Conservation (phyloP, 2,329 filamentous ascomycete genomes). For the Pseudogymnoascus destructans region DNA sequence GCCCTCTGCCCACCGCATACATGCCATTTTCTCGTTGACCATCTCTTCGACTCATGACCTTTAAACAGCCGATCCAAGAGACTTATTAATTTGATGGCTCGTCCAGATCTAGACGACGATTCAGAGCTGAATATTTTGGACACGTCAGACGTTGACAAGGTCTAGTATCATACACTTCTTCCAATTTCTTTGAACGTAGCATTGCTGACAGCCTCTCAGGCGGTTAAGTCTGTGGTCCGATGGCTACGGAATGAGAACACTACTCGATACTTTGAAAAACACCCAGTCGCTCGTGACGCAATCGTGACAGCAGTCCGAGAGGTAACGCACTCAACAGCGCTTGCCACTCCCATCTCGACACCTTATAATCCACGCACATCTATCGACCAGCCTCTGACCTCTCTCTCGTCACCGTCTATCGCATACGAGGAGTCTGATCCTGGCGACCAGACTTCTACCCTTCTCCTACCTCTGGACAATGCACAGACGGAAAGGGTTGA, state of each 20-base stretch:
- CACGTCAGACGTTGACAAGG: slow-evolving; percentile 11
- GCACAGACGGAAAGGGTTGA: neutral
- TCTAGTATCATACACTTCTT: slow-evolving; percentile 8
- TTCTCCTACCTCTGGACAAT: neutral
- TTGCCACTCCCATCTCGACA: slow-evolving; percentile 12
- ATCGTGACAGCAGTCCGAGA: slow-evolving; percentile 12
- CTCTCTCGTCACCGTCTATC: neutral
- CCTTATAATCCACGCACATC: slow-evolving; percentile 11
- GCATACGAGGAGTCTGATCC: neutral
- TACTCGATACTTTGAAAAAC: slow-evolving; percentile 13
- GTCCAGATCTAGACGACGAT: neutral
- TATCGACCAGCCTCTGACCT: slow-evolving; percentile 10
- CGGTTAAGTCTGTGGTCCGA: slow-evolving; percentile 9
- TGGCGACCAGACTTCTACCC: neutral
- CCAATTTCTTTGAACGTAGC: slow-evolving; percentile 5
- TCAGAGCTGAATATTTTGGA: slow-evolving; percentile 11
- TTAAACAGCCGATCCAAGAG: neutral
- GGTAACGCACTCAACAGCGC: slow-evolving; percentile 12
- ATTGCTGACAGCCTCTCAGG: slow-evolving; percentile 12
- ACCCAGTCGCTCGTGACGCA: slow-evolving; percentile 12
- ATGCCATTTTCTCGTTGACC: neutral
- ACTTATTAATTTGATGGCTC: neutral
- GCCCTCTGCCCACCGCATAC: too few relatives aligned
- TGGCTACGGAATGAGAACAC: slow-evolving; percentile 13
- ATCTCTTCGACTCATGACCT: neutral